Evolutionary conservation across 768 basidiomycete genomes (phyloP), one percentile per base, ranked within the genome.

Genomic region (Coprinopsis cinerea): DNA sequence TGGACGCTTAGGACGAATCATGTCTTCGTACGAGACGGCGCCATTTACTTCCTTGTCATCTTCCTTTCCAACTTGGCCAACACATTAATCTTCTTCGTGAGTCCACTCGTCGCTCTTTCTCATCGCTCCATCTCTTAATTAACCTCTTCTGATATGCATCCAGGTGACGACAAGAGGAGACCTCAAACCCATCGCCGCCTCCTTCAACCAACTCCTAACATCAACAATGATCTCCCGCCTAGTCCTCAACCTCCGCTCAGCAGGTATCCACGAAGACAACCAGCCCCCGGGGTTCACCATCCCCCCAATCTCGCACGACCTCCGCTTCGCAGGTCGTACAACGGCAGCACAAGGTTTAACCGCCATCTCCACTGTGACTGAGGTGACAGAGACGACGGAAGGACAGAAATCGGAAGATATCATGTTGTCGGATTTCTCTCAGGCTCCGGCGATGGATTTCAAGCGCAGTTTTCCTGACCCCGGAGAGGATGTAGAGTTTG

Each of bases 181-280:
- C 41, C 49, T 66, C 2, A 65, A 65, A 51, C 61, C 62, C 3
- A 58, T 65, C 20, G 65, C 62, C 6, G 65, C 64, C 10, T 62
- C 63, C 0, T 65, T 66, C 52, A 63, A 60, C 27, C 65, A 65
- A 44, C 54, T 64, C 22, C 54, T 66, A 2, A 65, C 64, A 2
- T 50, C 61, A 9, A 53, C 54, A 1, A 61, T 66, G 58, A 55
- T 65, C 13, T 64, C 65, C 14, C 59, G 64, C 1, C 58, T 66
- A 6, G 58, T 64, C 10, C 53, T 66, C 22, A 66, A 64, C 46
- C 61, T 65, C 22, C 65, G 65, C 7, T 55, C 55, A 7, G 27
- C 20, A n/a, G 44, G 42, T 10, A 15, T 7, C 15, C 30, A 32
- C 9, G 15, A 7, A 15, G 7, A 32, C 30, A 15, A 15, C 9